These are phyloP conservation scores for Forsythia viridissima DNA, from an alignment of 257 asterid genomes.

Conservation along the genomic window DNA sequence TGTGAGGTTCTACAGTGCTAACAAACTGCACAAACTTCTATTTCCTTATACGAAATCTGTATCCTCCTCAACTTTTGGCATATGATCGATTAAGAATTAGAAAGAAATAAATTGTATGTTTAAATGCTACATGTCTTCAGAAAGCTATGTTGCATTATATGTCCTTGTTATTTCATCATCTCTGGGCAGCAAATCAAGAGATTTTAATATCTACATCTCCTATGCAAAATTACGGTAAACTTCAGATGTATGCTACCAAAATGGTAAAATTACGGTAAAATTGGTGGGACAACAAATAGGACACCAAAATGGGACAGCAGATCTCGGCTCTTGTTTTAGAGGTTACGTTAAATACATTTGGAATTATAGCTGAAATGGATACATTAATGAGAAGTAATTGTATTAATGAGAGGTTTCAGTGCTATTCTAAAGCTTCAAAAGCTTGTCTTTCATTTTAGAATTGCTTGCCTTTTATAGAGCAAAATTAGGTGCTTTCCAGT, in stretches of 20 bases:
- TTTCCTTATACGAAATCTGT: neutral
- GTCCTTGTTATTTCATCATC: neutral
- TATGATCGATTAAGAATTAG: neutral
- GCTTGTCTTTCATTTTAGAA: neutral
- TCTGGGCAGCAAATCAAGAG: neutral
- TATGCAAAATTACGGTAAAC: no score
- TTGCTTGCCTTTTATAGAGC: neutral
- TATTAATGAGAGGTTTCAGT: neutral
- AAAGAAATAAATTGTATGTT: neutral
- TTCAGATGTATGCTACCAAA: no score
- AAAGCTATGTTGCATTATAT: neutral
- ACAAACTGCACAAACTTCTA: neutral
- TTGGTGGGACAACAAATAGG: no score
- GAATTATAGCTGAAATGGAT: neutral
- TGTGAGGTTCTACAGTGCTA: neutral
- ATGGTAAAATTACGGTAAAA: no score
- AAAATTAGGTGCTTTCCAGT: neutral
- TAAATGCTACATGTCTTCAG: neutral
- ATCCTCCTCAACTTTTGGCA: neutral
- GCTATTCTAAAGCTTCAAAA: neutral
- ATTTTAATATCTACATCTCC: no score
- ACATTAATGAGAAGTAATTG: neutral
- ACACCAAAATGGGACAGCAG: no score
- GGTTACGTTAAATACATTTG: neutral
- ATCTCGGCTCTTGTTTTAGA: no score